These are phyloP conservation scores for Ganoderma sp. DNA, from an alignment of 1,284 basidiomycete species.

Conservation along the genomic window DNA sequence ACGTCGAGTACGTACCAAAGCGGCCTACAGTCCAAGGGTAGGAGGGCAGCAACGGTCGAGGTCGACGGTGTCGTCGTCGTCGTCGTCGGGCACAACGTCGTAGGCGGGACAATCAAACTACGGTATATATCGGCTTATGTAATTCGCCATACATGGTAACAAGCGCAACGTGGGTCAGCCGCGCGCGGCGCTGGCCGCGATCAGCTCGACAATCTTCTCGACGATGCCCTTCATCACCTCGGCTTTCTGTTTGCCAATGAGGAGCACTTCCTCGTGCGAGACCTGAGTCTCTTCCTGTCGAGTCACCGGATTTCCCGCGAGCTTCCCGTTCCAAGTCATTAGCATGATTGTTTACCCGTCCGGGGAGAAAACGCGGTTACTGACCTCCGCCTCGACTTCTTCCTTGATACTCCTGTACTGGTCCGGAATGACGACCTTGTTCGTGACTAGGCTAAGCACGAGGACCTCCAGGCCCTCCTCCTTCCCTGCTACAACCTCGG, in stretches of 20 bases:
- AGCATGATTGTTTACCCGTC: slow-evolving; percentile 13
- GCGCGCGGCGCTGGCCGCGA: slow-evolving; percentile 21
- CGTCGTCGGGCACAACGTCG: slow-evolving; percentile 25
- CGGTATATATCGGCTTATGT: slow-evolving; percentile 28
- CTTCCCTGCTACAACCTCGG: slow-evolving; percentile 82
- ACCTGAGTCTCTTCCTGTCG: slow-evolving; percentile 56
- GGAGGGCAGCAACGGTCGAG: slow-evolving; percentile 18
- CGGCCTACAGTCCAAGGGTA: slow-evolving; percentile 8
- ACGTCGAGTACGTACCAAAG: slow-evolving; percentile 25
- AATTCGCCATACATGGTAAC: slow-evolving; percentile 25
- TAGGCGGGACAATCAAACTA: slow-evolving; percentile 6
- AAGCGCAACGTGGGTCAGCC: slow-evolving; percentile 26
- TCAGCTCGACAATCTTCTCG: slow-evolving; percentile 60
- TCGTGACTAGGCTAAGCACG: slow-evolving; percentile 83
- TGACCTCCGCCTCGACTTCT: slow-evolving; percentile 77
- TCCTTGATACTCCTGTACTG: slow-evolving; percentile 70
- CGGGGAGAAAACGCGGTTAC: slow-evolving; percentile 28
- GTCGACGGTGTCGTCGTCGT: slow-evolving; percentile 25
- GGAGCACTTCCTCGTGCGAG: slow-evolving; percentile 84
- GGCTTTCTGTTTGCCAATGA: slow-evolving; percentile 69
- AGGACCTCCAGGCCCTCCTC: slow-evolving; percentile 77
- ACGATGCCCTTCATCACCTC: slow-evolving; percentile 74
- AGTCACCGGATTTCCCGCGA: slow-evolving; percentile 60
- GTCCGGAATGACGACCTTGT: slow-evolving; percentile 80
- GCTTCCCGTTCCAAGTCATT: slow-evolving; percentile 45